Evolutionary conservation across 148 eudicot species (phyloP).

Genomic region (Rhododendron griersonianum): DNA sequence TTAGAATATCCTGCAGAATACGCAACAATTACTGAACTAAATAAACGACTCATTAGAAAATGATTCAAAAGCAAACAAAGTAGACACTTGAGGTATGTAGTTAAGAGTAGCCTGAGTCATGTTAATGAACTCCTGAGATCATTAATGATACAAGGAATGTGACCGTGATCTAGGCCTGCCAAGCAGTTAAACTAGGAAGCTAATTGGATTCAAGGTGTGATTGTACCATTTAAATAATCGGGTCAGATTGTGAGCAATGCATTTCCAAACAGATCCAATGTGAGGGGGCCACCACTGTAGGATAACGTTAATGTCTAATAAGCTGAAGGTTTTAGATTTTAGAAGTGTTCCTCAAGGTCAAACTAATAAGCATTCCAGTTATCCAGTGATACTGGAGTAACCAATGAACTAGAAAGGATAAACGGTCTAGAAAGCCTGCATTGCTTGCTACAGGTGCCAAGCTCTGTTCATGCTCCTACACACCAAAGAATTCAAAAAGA

Average conservation of each 20-base stretch:
- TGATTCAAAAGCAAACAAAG: not conserved
- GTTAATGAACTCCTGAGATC: not conserved
- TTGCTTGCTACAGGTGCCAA: not conserved
- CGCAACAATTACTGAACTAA: not conserved
- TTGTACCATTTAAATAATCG: not conserved
- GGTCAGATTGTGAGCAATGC: not conserved
- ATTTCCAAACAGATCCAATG: not conserved
- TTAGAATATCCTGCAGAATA: slow-evolving; percentile 67
- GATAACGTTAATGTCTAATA: not conserved
- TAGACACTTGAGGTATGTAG: not conserved
- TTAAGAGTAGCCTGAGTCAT: not conserved
- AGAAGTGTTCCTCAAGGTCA: not conserved
- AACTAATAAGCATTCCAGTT: not conserved
- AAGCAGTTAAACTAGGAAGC: not conserved
- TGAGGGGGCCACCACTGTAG: not conserved
- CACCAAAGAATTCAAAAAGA: not conserved
- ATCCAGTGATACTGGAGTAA: not conserved
- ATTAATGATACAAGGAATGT: not conserved
- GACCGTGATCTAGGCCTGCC: not conserved
- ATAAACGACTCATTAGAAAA: not conserved
- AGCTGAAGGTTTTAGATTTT: not conserved
- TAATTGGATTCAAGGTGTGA: not conserved
- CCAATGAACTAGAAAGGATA: not conserved
- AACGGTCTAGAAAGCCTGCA: not conserved
- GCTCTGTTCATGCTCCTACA: not conserved